Conservation (phyloP, 148 eudicot species). For the Polygonum maritimum region DNA sequence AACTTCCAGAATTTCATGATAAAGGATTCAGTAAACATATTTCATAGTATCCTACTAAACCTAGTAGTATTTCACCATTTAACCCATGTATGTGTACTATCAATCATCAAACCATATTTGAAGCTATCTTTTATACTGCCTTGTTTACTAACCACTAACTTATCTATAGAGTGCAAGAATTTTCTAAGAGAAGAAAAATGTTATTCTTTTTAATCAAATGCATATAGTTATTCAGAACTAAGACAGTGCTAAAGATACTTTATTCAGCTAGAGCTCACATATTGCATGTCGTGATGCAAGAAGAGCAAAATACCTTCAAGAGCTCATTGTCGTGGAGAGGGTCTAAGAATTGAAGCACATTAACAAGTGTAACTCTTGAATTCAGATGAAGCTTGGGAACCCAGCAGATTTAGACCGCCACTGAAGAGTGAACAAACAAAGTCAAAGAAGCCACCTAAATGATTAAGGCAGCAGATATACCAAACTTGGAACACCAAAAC, state of each 20-base stretch:
- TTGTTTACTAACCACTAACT: background rate
- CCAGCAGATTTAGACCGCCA: conserved; percentile 17
- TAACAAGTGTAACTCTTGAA: conserved; percentile 26
- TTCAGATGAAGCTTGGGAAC: conserved; percentile 17
- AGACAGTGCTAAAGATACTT: background rate
- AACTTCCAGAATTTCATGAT: background rate
- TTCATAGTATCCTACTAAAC: background rate
- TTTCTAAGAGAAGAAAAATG: background rate
- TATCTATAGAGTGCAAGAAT: background rate
- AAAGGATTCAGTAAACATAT: background rate
- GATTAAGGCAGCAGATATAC: background rate
- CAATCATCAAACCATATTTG: background rate
- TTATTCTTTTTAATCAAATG: background rate
- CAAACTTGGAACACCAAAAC: background rate
- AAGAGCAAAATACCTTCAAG: conserved; percentile 34
- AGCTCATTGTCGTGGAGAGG: conserved; percentile 27
- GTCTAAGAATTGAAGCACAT: conserved; percentile 18
- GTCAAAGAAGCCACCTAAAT: background rate
- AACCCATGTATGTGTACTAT: background rate
- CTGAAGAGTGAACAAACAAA: conserved; percentile 8
- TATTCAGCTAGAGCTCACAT: background rate
- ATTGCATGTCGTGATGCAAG: background rate
- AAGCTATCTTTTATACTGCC: background rate
- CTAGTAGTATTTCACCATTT: background rate
- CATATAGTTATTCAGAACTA: background rate